Evolutionary conservation across 495 filamentous ascomycete species (phyloP), one percentile per base, ranked within the genome.

Genomic region (Penicillium ochrochloron): DNA sequence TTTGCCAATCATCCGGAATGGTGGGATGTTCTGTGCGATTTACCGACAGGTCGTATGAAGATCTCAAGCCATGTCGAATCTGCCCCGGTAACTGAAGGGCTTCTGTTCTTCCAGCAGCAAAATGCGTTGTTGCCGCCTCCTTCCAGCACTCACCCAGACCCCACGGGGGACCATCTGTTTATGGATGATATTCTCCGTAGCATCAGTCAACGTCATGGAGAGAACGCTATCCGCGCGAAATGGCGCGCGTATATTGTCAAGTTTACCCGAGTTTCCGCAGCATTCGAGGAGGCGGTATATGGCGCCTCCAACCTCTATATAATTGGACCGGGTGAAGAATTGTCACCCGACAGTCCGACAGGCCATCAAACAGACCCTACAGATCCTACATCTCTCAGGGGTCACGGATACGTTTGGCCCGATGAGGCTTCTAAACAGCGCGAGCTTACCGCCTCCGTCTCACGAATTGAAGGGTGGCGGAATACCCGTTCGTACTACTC

Each of bases 1-100:
- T 98, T 99, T 75, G 92, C 93, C 63, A 87, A 94, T 68, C 94
- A 97, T 69, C 90, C 90, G 0, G 93, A 97, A 70, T 99, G 95
- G 95, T 99, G 95, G 95, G 95, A 99, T 76, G 75, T 99, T 9
- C 83, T 99, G 17, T 99, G 95, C 73, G 95, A 99, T 73, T 81
- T 99, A 33, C 90, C 92, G 4, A 93, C 89, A 2, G 95, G 95
- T 33, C 86, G 92, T 17, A 96, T 99, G 80, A 96, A 94, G 75
- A 97, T 99, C 70, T 96, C 90, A 69, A 88, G 80, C 70, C 86
- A 86, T 65, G 91, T 97, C 60, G 92, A 96, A 60, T 73, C 79
- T 14, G 90, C 91, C 1, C 86, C 88, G 1, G 74, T 92, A 21
- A 96, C 92, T 0, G 93, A 96, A 66, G 93, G 93, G 2, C 76